These are phyloP conservation scores for Tetracladium marchalianum DNA, from an alignment of 495 filamentous ascomycete species.

Conservation along the genomic window DNA sequence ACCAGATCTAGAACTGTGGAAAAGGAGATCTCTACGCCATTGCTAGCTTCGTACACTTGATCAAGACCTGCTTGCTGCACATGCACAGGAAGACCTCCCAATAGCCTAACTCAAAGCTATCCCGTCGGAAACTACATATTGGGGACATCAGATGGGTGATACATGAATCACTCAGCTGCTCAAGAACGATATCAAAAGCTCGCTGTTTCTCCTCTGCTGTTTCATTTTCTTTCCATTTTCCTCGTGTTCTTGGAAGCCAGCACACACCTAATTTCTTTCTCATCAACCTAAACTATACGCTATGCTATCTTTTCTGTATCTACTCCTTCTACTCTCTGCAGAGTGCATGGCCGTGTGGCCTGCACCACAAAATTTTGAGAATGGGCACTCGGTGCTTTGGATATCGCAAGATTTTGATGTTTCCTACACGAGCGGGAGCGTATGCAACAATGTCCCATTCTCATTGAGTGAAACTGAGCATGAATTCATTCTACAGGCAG, in stretches of 20 bases:
- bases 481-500: constrained; percentile 28
- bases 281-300: constrained; percentile 7
- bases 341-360: constrained; percentile 46
- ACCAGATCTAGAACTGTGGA: too few relatives aligned
- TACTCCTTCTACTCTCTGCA: constrained; percentile 15
- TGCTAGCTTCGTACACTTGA: too few relatives aligned
- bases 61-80: too few relatives aligned
- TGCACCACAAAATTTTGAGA: constrained; percentile 38
- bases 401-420: constrained; percentile 41
- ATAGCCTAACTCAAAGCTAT: too few relatives aligned
- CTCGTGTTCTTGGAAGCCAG: too few relatives aligned
- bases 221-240: too few relatives aligned
- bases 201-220: not conserved
- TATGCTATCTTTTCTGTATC: constrained; percentile 24
- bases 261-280: not conserved
- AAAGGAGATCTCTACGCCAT: too few relatives aligned
- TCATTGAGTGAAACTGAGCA: constrained; percentile 22
- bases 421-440: constrained; percentile 44
- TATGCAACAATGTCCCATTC: constrained; percentile 28
- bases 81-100: too few relatives aligned
- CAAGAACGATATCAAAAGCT: too few relatives aligned
- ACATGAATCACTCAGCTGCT: not conserved
- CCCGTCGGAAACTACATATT: too few relatives aligned
- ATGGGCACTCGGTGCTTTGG: constrained; percentile 44
- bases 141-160: too few relatives aligned